Evolutionary conservation across 768 basidiomycete species (phyloP).

Genomic region (Pleurotus salmoneostramineus): DNA sequence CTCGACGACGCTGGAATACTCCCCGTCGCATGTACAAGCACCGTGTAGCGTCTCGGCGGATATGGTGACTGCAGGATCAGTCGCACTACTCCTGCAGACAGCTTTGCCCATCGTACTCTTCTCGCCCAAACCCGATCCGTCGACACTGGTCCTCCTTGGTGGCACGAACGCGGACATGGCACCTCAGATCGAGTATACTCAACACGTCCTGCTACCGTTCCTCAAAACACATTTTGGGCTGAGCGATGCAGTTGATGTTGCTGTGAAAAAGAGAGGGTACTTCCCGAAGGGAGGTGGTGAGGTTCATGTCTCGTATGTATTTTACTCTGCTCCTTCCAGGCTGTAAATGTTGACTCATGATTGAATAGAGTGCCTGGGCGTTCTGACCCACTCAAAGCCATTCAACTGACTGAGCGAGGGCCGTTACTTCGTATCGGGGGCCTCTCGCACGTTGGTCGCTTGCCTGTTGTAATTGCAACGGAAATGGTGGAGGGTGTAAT

Average conservation of each 20-base stretch:
- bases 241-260: conserved; percentile 32
- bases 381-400: conserved; percentile 7
- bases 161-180: conserved; percentile 72
- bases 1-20: conserved; percentile 52
- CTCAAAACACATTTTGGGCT: conserved; percentile 52
- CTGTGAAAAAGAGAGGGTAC: conserved; percentile 60
- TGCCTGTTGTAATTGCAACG: conserved; percentile 52
- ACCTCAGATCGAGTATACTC: conserved; percentile 74
- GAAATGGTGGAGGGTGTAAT: conserved; percentile 55
- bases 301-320: conserved; percentile 29
- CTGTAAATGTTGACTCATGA: neutral
- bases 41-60: conserved; percentile 37
- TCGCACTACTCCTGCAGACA: conserved; percentile 67
- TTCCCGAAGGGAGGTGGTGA: conserved; percentile 72
- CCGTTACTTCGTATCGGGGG: conserved; percentile 48
- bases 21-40: conserved; percentile 41
- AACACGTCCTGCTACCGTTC: conserved; percentile 67
- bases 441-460: conserved; percentile 60
- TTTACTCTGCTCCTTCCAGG: neutral
- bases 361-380: neutral
- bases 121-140: conserved; percentile 24
- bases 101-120: conserved; percentile 69
- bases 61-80: conserved; percentile 58
- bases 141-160: conserved; percentile 54
- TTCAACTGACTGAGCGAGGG: conserved; percentile 52